phyloP scores from a whole-genome alignment of 202 grass and related monocot species.

The Schoenoplectus tabernaemontani region DNA sequence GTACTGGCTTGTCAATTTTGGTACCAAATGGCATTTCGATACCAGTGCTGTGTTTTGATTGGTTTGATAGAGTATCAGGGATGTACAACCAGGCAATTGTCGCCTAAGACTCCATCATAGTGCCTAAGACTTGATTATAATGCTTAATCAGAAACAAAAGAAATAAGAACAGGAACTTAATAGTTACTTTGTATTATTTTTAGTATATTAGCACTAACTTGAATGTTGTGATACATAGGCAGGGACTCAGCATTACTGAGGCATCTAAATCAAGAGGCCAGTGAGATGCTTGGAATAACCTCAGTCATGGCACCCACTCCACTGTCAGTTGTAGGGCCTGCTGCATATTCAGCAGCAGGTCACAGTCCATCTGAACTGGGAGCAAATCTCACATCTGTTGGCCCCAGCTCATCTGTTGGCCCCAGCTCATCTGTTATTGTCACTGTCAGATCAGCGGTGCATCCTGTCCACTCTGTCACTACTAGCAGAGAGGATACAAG shows the following conservation, averaged over 20 bases:
- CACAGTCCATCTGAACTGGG: not conserved
- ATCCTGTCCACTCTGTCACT: not conserved
- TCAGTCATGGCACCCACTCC: slow-evolving; percentile 8
- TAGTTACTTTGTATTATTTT: too few relatives aligned
- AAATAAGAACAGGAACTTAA: not conserved
- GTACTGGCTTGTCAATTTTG: not conserved
- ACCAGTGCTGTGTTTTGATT: not conserved
- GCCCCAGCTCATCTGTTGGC: not conserved
- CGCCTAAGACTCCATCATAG: too few relatives aligned
- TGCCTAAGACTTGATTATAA: not conserved
- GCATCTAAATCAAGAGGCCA: slow-evolving; percentile 14
- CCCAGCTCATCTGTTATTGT: not conserved
- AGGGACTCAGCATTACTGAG: slow-evolving; percentile 9
- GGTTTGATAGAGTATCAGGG: not conserved
- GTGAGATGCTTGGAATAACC: slow-evolving; percentile 6
- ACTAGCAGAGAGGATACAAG: not conserved
- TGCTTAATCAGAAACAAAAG: not conserved
- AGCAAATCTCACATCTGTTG: too few relatives aligned
- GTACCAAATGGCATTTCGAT: not conserved
- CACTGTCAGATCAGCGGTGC: not conserved
- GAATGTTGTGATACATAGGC: not conserved
- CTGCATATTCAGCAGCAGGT: slow-evolving; percentile 3
- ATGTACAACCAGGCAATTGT: not conserved
- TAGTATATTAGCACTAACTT: not conserved
- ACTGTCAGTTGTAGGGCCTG: slow-evolving; percentile 6